Base-by-base conservation (phyloP, 2,329 filamentous ascomycete species). In the Pezicula carpinea region DNA sequence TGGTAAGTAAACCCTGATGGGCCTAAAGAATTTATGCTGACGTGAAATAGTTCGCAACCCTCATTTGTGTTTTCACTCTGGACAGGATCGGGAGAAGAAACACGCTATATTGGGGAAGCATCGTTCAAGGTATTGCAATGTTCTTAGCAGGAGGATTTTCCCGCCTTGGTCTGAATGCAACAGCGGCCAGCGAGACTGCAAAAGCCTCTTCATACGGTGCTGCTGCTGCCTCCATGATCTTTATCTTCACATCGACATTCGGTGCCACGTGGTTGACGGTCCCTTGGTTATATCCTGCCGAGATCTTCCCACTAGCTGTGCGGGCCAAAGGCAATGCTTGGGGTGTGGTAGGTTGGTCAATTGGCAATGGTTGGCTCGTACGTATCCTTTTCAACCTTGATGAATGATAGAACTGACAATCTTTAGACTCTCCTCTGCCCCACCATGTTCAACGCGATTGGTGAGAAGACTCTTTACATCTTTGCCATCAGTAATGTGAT, bases 321-420 rank as follows among this genome's bases (percentile, higher is more conserved):
- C 76, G 86, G 18, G 85, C 86, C 1, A 83, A 85, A 55, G 86
- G 85, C 5, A 89, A 89, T 50, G 83, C 85, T 0, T 89, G 80
- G 76, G 85, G 86, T 17, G 85, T 89, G 0, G 77, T 88, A 0
- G 85, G 86, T 0, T 90, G 85, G 86, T 79, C 74, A 13, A 87
- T 89, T 43, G 85, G 86, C 0, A 88, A 88, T 53, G 84, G 83
- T 14, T 86, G 82, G 80, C 63, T 77, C 53, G 68, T 71, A 50
- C 58, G 67, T 59, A 11, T 11, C 38, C 29, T 39, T 43, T 49
- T 63, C 34, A 64, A 51, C 18, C 44, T 55, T 39, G 36, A 58
- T 26, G 18, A 5, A 26, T 15, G 13, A 31, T 14, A 15, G n/a
- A 6, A 22, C 59, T 60, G 47, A 47, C 56, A 52, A 56, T 40